Base-by-base conservation (phyloP, 495 filamentous ascomycete species). In the Usnea hakonensis region DNA sequence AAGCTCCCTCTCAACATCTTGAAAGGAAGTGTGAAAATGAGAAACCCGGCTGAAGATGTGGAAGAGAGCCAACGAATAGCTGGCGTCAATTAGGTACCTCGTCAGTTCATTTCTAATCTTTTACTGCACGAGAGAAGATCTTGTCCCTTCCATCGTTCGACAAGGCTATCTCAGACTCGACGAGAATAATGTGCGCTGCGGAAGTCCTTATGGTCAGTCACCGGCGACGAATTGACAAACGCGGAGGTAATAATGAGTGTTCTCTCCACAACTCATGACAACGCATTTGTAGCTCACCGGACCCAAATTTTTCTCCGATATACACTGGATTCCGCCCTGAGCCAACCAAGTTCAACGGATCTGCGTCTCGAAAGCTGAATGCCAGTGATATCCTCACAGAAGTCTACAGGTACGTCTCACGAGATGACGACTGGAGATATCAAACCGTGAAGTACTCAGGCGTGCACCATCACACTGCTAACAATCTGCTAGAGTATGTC, bases 131-230 rank as follows among this genome's bases (percentile, higher is more conserved):
- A 57, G 64, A 3, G 64, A 68, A 23, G 48, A 71, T 23, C 44
- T 67, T 13, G 68, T 78, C n/a, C 69, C 75, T 19, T 75, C 72
- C 4, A 77, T 77, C 54, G 73, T 78, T n/a, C 73, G 73, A 38
- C 66, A 75, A 35, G 75, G 76, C 17, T 77, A 77, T 54, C 64
- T 77, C 16, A 64, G 68, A 37, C 74, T 75, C 16, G 76, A 74
- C 2, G 40, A 63, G n/a, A 66, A 74, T 40, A 50, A 40, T 11
- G 59, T 73, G n/a, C 64, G 62, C 26, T 74, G 67, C n/a, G 76
- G 75, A 17, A 65, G 64, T 44, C 69, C 69, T 4, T 77, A 76
- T 50, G 75, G 75, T 19, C 65, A 28, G 76, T 73, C 2, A 75
- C 76, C 33, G 77, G 76, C 64, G 3, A 43, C 5, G 17, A 4